Percentiles rank a stretch among this genome's conserved stretches.
Conservation (phyloP, 2,329 filamentous ascomycete species). For the Mariannaea sp. region DNA sequence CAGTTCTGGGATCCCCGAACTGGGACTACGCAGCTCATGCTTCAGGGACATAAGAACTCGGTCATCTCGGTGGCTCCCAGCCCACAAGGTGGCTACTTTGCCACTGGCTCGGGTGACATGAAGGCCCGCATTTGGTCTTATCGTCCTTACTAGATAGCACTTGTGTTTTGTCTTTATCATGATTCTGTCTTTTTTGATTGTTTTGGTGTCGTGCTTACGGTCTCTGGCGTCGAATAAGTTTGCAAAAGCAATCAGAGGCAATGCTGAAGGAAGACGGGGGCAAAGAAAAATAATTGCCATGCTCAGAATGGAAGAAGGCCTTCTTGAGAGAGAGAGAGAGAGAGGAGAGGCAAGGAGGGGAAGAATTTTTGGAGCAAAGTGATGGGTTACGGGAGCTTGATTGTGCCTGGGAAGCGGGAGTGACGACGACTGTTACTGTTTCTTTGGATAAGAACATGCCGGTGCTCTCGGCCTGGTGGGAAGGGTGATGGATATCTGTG, state of each 20-base stretch:
- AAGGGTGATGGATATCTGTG: constrained; percentile 21
- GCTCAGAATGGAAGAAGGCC: not conserved
- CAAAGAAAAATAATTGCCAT: not conserved
- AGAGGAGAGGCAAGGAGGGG: too few relatives aligned
- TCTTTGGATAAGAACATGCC: constrained; percentile 31
- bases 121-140: constrained; percentile 97
- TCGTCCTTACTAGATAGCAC: constrained; percentile 48
- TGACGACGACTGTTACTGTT: constrained; percentile 29
- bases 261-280: constrained; percentile 1
- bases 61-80: constrained; percentile 97
- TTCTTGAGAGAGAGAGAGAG: not conserved
- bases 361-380: constrained; percentile 7
- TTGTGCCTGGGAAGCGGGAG: constrained; percentile 21
- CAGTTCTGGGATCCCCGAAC: constrained; percentile 98
- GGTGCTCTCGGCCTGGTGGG: constrained; percentile 19
- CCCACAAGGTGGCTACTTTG: constrained; percentile 85
- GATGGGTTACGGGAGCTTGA: constrained; percentile 18
- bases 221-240: constrained; percentile 21
- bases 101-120: constrained; percentile 97
- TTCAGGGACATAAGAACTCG: constrained; percentile 98
- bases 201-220: constrained; percentile 16
- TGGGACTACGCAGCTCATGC: constrained; percentile 93
- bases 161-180: constrained; percentile 6
- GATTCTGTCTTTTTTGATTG: constrained; percentile 14
- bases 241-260: constrained; percentile 20